Evolutionary conservation across 2,329 filamentous ascomycete species (phyloP), one percentile per base, ranked within the genome.

Genomic region (Cercospora sp.): DNA sequence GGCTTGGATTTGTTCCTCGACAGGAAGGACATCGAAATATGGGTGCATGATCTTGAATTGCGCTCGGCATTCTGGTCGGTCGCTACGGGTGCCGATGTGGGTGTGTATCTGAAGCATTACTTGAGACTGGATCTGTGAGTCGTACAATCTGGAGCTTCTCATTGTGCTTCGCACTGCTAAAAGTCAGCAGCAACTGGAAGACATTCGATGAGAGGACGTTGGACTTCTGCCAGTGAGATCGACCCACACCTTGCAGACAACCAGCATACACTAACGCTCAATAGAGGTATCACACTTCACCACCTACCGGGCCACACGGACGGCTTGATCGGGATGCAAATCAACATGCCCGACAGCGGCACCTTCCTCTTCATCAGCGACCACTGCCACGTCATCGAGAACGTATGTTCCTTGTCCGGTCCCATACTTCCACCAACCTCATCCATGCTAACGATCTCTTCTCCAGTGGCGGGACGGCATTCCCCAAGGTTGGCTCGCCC

Each of bases 221-320:
- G 60, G 77, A 79, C 66, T 77, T 78, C 68, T 77, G 75, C 68
- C 76, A 78, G 61, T 55, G 31, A 39, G 45, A 23, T 13, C n/a
- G 10, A 39, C 18, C 61, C 28, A 33, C 48, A n/a, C 28, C 18
- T n/a, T 30, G 7, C 28, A 12, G 18, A 20, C 28, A 12, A 28
- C 45, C 30, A 55, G 61, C 61, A 51, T n/a, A 30, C 30, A 63
- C 26, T 55, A 62, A 62, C 13, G 28, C 55, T 55, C 42, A 16
- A 26, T 18, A 63, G 61, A 60, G 76, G 77, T 53, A 77, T 79
- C 36, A 78, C 77, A 13, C 72, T 79, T n/a, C 77, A 77, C 65
- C 77, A 79, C 60, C 71, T 78, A 8, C 77, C 77, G 16, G 77
- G 77, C n/a, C 77, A 79, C 66, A 79, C 77, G 3, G 77, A 78